phyloP scores from a whole-genome alignment of 2,329 filamentous ascomycete genomes.

The Akanthomyces dipterigenus region DNA sequence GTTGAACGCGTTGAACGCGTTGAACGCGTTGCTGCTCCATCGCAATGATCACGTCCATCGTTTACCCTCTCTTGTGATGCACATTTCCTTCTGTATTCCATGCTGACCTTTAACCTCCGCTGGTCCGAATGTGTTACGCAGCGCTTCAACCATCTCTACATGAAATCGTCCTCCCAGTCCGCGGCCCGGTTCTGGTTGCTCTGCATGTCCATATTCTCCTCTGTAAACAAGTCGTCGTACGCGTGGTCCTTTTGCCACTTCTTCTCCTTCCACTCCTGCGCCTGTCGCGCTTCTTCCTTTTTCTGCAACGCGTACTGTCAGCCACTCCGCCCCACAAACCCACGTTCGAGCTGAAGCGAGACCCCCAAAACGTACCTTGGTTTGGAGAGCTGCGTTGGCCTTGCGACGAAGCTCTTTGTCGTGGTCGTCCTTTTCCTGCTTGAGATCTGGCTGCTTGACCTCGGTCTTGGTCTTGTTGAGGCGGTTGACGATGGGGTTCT shows the following conservation, averaged over 20 bases:
- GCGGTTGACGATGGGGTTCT: constrained; percentile 92
- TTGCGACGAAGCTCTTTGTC: constrained; percentile 63
- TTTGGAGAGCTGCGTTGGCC: constrained; percentile 57
- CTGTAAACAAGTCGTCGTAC: constrained; percentile 85
- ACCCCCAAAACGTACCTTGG: constrained; percentile 42
- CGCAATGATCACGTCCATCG: too few species aligned
- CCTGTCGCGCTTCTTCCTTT: constrained; percentile 67
- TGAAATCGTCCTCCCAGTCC: constrained; percentile 86
- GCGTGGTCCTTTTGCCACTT: constrained; percentile 97
- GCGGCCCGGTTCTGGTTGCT: constrained; percentile 81
- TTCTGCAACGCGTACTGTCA: constrained; percentile 38
- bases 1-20: too few species aligned
- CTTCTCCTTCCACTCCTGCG: constrained; percentile 77
- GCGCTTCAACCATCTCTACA: constrained; percentile 44
- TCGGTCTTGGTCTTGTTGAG: constrained; percentile 95
- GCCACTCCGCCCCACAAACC: background rate
- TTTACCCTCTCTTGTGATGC: too few species aligned
- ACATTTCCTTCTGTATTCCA: too few species aligned
- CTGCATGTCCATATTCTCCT: constrained; percentile 67
- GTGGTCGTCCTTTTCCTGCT: constrained; percentile 72
- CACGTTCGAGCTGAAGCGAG: background rate
- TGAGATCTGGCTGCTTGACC: constrained; percentile 69
- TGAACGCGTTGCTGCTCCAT: too few species aligned
- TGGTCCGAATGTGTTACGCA: too few species aligned
- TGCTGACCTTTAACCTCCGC: too few species aligned